Percentiles rank a stretch among this genome's conserved stretches.
phyloP scores from a whole-genome alignment of 139 green algal species.

The Raphidocelis subcapitata region DNA sequence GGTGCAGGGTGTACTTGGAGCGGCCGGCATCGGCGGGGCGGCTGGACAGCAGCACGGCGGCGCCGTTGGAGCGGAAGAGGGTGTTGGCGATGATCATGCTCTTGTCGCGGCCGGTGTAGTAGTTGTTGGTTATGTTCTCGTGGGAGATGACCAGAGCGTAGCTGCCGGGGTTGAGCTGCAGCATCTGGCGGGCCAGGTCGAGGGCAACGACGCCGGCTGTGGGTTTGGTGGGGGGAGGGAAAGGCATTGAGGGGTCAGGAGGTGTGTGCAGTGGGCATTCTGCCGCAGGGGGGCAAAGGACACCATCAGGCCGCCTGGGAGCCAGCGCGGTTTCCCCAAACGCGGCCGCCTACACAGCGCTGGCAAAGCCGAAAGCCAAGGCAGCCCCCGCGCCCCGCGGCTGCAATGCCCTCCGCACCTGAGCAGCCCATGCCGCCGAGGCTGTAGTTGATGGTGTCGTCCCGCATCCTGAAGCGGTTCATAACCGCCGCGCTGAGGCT shows the following conservation, averaged over 20 bases:
- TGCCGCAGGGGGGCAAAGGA: too few species aligned
- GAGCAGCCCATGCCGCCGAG: constrained; percentile 88
- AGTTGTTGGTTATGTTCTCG: constrained; percentile 96
- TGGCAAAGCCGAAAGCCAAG: too few species aligned
- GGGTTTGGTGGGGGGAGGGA: too few species aligned
- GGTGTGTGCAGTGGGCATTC: too few species aligned
- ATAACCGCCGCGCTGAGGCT: constrained; percentile 94
- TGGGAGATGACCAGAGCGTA: constrained; percentile 88
- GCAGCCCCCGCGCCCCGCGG: too few species aligned
- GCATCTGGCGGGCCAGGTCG: constrained; percentile 86
- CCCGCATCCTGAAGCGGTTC: constrained; percentile 68
- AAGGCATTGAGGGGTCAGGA: too few species aligned
- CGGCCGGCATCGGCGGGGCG: not conserved
- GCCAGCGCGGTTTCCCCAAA: too few species aligned
- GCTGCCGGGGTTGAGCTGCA: constrained; percentile 74
- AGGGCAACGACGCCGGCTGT: constrained; percentile 49
- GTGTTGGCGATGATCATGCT: constrained; percentile 97
- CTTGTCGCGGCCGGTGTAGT: constrained; percentile 78
- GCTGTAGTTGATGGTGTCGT: constrained; percentile 90
- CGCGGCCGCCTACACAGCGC: too few species aligned
- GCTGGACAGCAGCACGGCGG: constrained; percentile 83
- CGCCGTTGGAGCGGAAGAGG: constrained; percentile 77
- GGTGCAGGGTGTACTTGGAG: constrained; percentile 53
- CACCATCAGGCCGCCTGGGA: too few species aligned
- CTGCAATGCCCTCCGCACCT: too few species aligned